A percentile compares a stretch with the other conserved stretches of the same genome.
phyloP scores from a whole-genome alignment of 768 basidiomycete genomes.

The Sarcodon aspratus region DNA sequence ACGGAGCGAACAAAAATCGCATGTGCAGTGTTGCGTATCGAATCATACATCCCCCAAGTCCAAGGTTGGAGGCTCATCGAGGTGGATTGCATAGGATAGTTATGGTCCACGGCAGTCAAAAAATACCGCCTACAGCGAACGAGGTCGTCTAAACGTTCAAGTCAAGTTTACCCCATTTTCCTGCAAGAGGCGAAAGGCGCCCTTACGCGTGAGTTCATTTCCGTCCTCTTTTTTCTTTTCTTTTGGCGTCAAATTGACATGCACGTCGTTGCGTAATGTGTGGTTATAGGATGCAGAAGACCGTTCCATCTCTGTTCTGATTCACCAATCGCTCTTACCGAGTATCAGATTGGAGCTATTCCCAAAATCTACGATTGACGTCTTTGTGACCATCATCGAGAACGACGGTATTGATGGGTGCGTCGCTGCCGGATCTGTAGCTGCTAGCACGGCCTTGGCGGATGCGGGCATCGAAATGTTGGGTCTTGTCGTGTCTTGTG shows the following conservation, averaged over 20 bases:
- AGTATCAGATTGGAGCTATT: conserved; percentile 79
- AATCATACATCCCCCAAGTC: conserved; percentile 1
- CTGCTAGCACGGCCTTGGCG: conserved; percentile 83
- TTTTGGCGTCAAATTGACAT: background rate
- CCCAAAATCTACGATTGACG: conserved; percentile 91
- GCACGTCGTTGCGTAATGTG: background rate
- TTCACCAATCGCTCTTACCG: conserved; percentile 78
- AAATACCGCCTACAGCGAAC: conserved; percentile 72
- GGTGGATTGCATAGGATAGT: conserved; percentile 22
- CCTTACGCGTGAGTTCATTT: conserved; percentile 59
- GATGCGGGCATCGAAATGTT: conserved; percentile 89
- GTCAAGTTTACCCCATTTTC: conserved; percentile 97
- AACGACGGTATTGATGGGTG: conserved; percentile 87
- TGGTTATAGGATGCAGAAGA: conserved; percentile 83
- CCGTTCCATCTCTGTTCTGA: conserved; percentile 66
- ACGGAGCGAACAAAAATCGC: conserved; percentile 86
- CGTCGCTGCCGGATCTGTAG: conserved; percentile 76
- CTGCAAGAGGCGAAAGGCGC: conserved; percentile 62
- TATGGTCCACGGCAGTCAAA: conserved; percentile 84
- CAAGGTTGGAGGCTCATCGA: conserved; percentile 3
- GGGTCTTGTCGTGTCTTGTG: conserved; percentile 78
- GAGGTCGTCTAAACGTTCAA: conserved; percentile 85
- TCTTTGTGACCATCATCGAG: conserved; percentile 84
- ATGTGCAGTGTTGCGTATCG: conserved; percentile 75
- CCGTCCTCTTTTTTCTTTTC: conserved; percentile 1